Evolutionary conservation across 2,329 filamentous ascomycete species (phyloP).

Genomic region (Aspergillus udagawae): DNA sequence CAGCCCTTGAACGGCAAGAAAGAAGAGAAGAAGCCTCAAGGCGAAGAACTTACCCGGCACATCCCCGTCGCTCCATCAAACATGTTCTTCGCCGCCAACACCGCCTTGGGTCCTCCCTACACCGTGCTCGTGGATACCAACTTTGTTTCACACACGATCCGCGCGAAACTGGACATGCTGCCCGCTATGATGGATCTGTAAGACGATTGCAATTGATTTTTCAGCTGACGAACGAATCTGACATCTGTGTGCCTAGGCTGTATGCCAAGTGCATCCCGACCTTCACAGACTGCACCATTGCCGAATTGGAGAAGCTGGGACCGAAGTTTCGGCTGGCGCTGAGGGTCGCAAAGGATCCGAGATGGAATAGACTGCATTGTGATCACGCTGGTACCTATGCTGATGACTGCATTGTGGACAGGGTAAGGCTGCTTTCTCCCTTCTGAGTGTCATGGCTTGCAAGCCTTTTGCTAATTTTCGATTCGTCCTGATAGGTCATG

Average conservation of each 20-base stretch:
- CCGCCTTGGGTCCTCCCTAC: slow-evolving; percentile 79
- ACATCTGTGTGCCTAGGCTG: slow-evolving; percentile 46
- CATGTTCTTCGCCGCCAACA: slow-evolving; percentile 88
- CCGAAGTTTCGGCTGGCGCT: slow-evolving; percentile 83
- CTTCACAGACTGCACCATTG: slow-evolving; percentile 79
- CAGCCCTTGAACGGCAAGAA: slow-evolving; percentile 6
- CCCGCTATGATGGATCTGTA: slow-evolving; percentile 81
- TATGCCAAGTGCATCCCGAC: slow-evolving; percentile 88
- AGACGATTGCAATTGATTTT: background rate
- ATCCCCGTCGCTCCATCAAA: slow-evolving; percentile 60
- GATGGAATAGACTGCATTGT: slow-evolving; percentile 81
- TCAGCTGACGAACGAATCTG: background rate
- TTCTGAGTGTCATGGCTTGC: background rate
- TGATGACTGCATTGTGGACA: slow-evolving; percentile 78
- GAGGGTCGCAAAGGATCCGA: slow-evolving; percentile 80
- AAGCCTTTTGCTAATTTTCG: background rate
- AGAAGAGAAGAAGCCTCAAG: slow-evolving; percentile 13
- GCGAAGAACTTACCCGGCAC: slow-evolving; percentile 14
- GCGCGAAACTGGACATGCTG: slow-evolving; percentile 82
- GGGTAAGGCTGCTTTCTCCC: slow-evolving; percentile 41
- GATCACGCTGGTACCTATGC: slow-evolving; percentile 87
- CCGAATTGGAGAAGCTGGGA: slow-evolving; percentile 84
- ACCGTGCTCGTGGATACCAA: slow-evolving; percentile 80
- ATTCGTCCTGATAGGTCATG: slow-evolving; percentile 30
- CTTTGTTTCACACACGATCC: slow-evolving; percentile 85